phyloP scores from a whole-genome alignment of 495 filamentous ascomycete species.

The Penicillium robsamsonii region DNA sequence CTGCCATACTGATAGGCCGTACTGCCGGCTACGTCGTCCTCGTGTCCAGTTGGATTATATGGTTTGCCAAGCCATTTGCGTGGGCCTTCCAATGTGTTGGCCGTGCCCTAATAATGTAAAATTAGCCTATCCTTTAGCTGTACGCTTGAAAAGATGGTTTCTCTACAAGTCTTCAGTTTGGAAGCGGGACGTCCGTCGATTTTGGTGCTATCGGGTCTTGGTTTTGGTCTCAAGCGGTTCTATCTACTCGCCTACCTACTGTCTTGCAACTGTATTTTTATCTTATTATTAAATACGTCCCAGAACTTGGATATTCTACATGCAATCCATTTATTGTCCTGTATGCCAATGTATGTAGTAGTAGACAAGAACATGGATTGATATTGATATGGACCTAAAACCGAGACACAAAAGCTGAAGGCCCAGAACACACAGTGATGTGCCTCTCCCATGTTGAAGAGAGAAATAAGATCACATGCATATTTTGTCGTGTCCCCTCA shows the following conservation, averaged over 20 bases:
- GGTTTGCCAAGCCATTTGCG: constrained; percentile 42
- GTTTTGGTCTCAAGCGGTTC: not conserved
- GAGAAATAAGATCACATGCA: not conserved
- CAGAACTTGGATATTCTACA: not conserved
- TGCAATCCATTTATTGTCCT: not conserved
- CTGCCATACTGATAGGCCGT: constrained; percentile 33
- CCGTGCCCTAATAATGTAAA: constrained; percentile 24
- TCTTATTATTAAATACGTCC: constrained; percentile 3
- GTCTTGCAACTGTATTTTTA: constrained; percentile 2
- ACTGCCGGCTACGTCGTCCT: constrained; percentile 36
- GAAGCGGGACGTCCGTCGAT: not conserved
- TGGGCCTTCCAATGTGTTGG: constrained; percentile 35
- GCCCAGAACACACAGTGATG: not conserved
- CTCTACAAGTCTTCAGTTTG: not conserved
- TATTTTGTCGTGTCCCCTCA: not conserved
- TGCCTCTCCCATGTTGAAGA: constrained; percentile 9
- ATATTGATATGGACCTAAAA: not conserved
- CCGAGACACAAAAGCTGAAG: not conserved
- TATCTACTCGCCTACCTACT: not conserved
- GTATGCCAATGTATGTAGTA: not conserved
- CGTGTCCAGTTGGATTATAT: constrained; percentile 42
- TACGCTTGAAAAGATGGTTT: constrained; percentile 3
- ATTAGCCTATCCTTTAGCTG: constrained; percentile 1
- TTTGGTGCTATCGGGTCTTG: not conserved
- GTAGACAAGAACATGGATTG: not conserved